Percentiles rank a stretch among this genome's conserved stretches.
Conservation (phyloP, 306 rosid species). For the Heteromeles arbutifolia region DNA sequence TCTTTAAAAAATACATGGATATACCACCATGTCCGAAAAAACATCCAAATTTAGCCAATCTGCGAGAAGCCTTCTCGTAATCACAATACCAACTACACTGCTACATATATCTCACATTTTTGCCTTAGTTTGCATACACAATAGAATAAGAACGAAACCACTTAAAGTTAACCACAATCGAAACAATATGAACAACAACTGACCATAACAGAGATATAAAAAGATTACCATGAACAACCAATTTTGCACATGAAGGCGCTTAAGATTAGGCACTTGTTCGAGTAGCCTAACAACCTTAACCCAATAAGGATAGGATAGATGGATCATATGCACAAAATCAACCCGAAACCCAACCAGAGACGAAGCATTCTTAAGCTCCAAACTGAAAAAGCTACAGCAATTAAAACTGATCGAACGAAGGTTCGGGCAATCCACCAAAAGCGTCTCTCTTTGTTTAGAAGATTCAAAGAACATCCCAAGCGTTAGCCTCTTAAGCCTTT, state of each 20-base stretch:
- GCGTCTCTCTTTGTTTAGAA: neutral
- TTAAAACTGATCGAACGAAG: neutral
- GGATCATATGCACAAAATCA: neutral
- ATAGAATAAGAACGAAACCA: neutral
- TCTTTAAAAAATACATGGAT: neutral
- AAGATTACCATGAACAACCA: neutral
- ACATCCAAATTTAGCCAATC: neutral
- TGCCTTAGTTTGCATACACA: neutral
- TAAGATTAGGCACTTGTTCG: neutral
- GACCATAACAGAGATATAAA: neutral
- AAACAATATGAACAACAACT: neutral
- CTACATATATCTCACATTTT: neutral
- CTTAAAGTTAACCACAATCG: neutral
- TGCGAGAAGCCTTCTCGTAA: neutral
- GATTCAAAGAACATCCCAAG: neutral
- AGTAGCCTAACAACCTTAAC: neutral
- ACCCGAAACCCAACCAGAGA: neutral
- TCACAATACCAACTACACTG: neutral
- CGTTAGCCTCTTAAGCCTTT: neutral
- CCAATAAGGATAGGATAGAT: neutral
- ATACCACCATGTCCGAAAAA: neutral
- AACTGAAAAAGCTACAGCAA: neutral
- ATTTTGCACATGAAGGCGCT: neutral
- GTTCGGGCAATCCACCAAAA: constrained; percentile 4
- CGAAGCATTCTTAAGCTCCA: neutral